Evolutionary conservation across 2,329 filamentous ascomycete species (phyloP).

Genomic region (Fusarium pseudoanthophilum): DNA sequence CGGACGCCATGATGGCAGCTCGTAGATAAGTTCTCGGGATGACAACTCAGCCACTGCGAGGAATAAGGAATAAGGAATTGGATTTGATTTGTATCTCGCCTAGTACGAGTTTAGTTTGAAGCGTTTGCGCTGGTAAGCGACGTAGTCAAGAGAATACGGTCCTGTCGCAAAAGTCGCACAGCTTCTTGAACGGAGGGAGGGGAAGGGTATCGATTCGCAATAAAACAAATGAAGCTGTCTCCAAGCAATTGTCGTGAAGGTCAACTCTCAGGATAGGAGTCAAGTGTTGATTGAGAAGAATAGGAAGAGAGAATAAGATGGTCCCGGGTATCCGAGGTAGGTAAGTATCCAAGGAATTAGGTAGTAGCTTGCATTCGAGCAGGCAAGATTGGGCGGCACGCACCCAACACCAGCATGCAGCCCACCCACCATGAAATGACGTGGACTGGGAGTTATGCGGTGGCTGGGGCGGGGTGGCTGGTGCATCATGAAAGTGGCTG

Average conservation of each 20-base stretch:
- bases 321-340: slow-evolving; percentile 32
- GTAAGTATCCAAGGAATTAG: slow-evolving; percentile 12
- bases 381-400: slow-evolving; percentile 32
- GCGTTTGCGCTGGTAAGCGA: background rate
- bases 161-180: slow-evolving; percentile 8
- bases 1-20: slow-evolving; percentile 79
- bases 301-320: slow-evolving; percentile 4
- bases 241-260: background rate
- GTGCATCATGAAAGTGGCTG: slow-evolving; percentile 18
- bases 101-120: slow-evolving; percentile 1
- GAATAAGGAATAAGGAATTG: background rate
- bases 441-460: slow-evolving; percentile 35
- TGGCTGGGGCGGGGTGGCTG: slow-evolving; percentile 37
- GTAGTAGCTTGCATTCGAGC: background rate
- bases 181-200: background rate
- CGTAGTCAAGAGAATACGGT: background rate
- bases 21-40: background rate
- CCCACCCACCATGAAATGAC: slow-evolving; percentile 37
- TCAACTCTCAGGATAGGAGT: slow-evolving; percentile 6
- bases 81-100: background rate
- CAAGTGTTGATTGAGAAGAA: slow-evolving; percentile 10
- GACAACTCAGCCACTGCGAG: background rate
- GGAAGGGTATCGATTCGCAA: slow-evolving; percentile 31
- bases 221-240: slow-evolving; percentile 10
- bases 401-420: slow-evolving; percentile 7